These are phyloP conservation scores for Papilionanthe hybrid DNA, from an alignment of 116 monocot genomes.

Conservation along the genomic window DNA sequence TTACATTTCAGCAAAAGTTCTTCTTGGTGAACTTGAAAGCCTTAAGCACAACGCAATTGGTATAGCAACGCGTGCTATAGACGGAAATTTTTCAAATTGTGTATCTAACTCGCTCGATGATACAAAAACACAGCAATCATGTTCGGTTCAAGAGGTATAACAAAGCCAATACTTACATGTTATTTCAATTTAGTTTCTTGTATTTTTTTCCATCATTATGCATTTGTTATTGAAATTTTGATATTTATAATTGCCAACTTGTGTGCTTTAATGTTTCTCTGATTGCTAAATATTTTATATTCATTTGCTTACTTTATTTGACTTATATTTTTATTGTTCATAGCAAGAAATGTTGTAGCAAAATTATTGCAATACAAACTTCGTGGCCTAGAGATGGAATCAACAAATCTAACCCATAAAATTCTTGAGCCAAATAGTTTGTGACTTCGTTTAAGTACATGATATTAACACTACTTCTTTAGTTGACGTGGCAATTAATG, in stretches of 20 bases:
- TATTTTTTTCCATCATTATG: no score
- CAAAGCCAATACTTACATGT: background rate
- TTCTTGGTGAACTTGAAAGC: slow-evolving; percentile 11
- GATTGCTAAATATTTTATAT: background rate
- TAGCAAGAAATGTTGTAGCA: background rate
- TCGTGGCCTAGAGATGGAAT: no score
- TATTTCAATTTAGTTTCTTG: background rate
- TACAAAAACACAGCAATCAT: background rate
- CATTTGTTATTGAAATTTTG: no score
- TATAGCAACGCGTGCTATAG: background rate
- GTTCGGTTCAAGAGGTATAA: slow-evolving; percentile 5
- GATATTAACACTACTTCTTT: no score
- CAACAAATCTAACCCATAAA: no score
- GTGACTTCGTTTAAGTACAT: no score
- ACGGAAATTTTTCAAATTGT: background rate
- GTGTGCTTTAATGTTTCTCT: no score
- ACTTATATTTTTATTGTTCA: no score
- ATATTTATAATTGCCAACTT: no score
- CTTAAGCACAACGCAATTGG: slow-evolving; percentile 1
- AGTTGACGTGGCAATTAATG: no score
- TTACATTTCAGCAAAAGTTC: slow-evolving; percentile 2
- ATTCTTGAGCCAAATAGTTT: no score
- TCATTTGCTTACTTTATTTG: no score
- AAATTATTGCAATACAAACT: background rate
- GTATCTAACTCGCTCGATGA: background rate